A percentile compares a stretch with the other conserved stretches of the same genome.
Conservation (phyloP, 192 early-diverging fungal species). For the Coemansia sp. region DNA sequence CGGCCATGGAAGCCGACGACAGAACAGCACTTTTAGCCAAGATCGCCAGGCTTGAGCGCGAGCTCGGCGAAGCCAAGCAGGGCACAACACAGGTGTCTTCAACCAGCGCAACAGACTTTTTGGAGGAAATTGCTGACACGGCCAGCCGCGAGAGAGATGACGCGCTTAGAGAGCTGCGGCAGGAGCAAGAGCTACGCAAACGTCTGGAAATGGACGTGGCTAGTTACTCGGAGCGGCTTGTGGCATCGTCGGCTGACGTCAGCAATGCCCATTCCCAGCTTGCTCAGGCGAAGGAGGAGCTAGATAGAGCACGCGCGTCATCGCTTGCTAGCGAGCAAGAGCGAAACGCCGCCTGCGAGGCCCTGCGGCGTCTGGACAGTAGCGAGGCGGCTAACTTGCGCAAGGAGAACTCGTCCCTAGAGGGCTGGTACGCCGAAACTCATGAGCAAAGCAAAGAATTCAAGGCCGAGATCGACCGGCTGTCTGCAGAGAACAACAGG, state of each 20-base stretch:
- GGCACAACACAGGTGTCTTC: slow-evolving; percentile 16
- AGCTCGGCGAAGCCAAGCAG: slow-evolving; percentile 52
- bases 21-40: slow-evolving; percentile 52
- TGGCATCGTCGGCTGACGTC: slow-evolving; percentile 21
- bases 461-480: slow-evolving; percentile 37
- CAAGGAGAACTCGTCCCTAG: slow-evolving; percentile 40
- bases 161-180: slow-evolving; percentile 37
- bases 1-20: slow-evolving; percentile 40
- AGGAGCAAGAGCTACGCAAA: slow-evolving; percentile 36
- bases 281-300: slow-evolving; percentile 43
- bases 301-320: slow-evolving; percentile 36
- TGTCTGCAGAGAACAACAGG: slow-evolving; percentile 57
- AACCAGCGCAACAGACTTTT: slow-evolving; percentile 22
- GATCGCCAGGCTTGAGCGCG: slow-evolving; percentile 64
- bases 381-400: slow-evolving; percentile 47
- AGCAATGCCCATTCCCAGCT: slow-evolving; percentile 33
- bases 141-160: slow-evolving; percentile 52
- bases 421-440: slow-evolving; percentile 52
- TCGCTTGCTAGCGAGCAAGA: slow-evolving; percentile 42
- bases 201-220: slow-evolving; percentile 52
- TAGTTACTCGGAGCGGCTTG: slow-evolving; percentile 24
- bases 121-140: slow-evolving; percentile 46
- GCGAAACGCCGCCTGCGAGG: slow-evolving; percentile 35
- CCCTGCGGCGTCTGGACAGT: slow-evolving; percentile 37
- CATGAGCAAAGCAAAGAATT: slow-evolving; percentile 41